Percentiles rank a stretch among this genome's conserved stretches.
These are phyloP conservation scores for Parastagonospora avenae DNA, from an alignment of 2,329 filamentous ascomycete species.

Conservation along the genomic window DNA sequence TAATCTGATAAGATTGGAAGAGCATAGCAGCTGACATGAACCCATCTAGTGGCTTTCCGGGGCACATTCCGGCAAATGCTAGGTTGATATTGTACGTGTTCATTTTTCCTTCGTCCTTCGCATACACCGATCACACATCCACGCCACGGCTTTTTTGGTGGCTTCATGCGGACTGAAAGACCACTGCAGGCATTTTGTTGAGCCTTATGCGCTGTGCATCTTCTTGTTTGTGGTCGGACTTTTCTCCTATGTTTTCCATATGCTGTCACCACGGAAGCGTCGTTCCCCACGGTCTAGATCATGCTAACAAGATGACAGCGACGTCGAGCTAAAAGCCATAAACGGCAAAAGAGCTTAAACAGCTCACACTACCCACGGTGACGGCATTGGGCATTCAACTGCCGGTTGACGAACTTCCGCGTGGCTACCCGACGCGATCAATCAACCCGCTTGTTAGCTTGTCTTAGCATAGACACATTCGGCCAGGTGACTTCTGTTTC, in stretches of 20 bases:
- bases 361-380: neutral
- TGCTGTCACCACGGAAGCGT: no score
- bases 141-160: no score
- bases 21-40: slow-evolving; percentile 23
- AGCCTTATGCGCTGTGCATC: no score
- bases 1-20: slow-evolving; percentile 12
- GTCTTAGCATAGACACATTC: neutral
- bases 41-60: slow-evolving; percentile 71
- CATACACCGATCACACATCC: neutral
- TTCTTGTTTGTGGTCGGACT: no score
- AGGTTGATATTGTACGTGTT: slow-evolving; percentile 79
- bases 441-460: neutral
- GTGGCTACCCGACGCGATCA: slow-evolving; percentile 12
- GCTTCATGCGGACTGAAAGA: no score
- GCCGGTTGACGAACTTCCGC: neutral
- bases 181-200: no score
- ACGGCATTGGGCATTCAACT: neutral
- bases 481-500: neutral
- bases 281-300: neutral
- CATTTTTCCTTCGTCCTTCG: slow-evolving; percentile 2
- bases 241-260: no score
- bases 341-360: slow-evolving; percentile 54
- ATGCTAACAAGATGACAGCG: slow-evolving; percentile 52
- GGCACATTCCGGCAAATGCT: slow-evolving; percentile 75
- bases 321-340: slow-evolving; percentile 71